These are phyloP conservation scores for Mrakia blollopis DNA, from an alignment of 768 basidiomycete species.

Conservation along the genomic window DNA sequence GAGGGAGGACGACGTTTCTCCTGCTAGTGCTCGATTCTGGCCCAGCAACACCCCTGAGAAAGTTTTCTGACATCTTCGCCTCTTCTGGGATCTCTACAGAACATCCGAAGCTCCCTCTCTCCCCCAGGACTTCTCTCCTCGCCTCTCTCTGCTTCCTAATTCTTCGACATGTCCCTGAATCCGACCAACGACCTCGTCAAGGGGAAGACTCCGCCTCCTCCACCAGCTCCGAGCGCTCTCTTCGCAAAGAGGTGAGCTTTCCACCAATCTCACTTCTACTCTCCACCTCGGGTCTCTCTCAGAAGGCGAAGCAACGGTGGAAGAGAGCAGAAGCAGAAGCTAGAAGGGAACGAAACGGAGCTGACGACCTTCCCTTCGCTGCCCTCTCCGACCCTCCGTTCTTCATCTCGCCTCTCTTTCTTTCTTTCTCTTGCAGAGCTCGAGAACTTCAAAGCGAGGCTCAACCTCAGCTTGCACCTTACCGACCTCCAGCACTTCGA, in stretches of 20 bases:
- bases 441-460: constrained; percentile 79
- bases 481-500: constrained; percentile 75
- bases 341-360: background rate
- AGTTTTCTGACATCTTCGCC: background rate
- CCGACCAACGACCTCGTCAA: background rate
- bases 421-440: constrained; percentile 53
- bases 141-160: background rate
- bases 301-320: too few relatives aligned
- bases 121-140: background rate
- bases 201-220: constrained; percentile 27
- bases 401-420: constrained; percentile 31
- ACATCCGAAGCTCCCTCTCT: background rate
- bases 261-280: background rate
- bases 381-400: background rate
- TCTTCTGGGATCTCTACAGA: too few relatives aligned
- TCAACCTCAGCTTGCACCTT: constrained; percentile 60
- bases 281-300: too few relatives aligned
- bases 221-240: constrained; percentile 3
- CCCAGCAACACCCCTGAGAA: background rate
- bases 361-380: constrained; percentile 14
- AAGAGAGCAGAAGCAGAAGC: background rate
- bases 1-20: constrained; percentile 4
- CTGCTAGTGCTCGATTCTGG: background rate
- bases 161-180: constrained; percentile 4
- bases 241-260: constrained; percentile 19